Evolutionary conservation across 1,284 basidiomycete genomes (phyloP), one percentile per base, ranked within the genome.

Genomic region (Pisolithus thermaeus): DNA sequence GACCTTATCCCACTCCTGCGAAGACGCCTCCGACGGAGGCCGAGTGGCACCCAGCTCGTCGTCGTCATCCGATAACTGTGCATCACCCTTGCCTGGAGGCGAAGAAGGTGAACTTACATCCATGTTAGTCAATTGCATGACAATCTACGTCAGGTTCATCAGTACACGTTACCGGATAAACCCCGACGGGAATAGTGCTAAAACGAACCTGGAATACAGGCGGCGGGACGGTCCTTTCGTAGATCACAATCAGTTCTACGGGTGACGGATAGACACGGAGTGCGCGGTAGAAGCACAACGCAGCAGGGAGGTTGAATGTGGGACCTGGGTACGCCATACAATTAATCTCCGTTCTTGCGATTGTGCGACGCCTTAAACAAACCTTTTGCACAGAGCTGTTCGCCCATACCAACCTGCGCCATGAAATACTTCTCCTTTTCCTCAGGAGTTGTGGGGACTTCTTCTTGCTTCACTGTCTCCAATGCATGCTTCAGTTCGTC

Each of bases 191-290:
- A 16, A 41, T 28, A n/a, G 51, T 28, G 18, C 30, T 39, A 50
- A 28, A 47, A 47, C 74, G 46, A 56, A 85, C 87, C 70, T 90
- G 87, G 73, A 97, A 95, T 54, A 97, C 80, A 45, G 88, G 82
- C 50, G 83, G 80, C 11, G 92, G 91, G 43, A 96, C 83, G 42
- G 93, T 94, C 73, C 91, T 90, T 72, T 97, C 86, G 68, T 97
- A 97, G 63, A 97, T 92, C 68, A 85, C 80, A 61, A 96, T 86
- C 58, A 97, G 81, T 69, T 97, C 94, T 42, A 93, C 82, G 9
- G 93, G 92, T 46, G 88, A 83, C 51, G 95, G 96, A 74, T 98
- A 99, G 43, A 97, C 94, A 53, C 90, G 83, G 56, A 98, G 81
- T 5, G 93, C 96, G 54, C 90, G 83, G 80, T 87, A 98, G 81